phyloP scores from a whole-genome alignment of 345 rosid genomes.

The Eutrema heterophyllum region DNA sequence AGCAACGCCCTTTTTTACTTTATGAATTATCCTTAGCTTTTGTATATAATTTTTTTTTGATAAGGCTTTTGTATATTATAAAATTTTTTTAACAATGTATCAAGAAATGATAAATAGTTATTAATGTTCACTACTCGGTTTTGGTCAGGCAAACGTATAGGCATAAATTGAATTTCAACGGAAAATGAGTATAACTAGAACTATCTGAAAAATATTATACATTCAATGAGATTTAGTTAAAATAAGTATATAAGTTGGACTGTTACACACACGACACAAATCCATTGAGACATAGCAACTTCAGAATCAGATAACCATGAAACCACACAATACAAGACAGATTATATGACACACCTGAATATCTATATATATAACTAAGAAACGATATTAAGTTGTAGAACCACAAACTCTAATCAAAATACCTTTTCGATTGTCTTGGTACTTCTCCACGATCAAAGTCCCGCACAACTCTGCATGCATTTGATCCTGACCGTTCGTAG shows the following conservation, averaged over 20 bases:
- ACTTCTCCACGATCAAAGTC: slow-evolving; percentile 10
- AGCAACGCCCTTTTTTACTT: slow-evolving; percentile 22
- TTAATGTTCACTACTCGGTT: neutral
- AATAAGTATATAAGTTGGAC: neutral
- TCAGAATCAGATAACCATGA: slow-evolving; percentile 15
- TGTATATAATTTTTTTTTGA: neutral
- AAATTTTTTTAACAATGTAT: neutral
- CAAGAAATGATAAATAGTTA: neutral
- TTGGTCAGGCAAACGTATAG: neutral
- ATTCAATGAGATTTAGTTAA: neutral
- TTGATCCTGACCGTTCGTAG: slow-evolving; percentile 9
- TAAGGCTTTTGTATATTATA: neutral
- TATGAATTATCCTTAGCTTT: slow-evolving; percentile 11
- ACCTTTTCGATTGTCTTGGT: slow-evolving; percentile 5
- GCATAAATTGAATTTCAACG: neutral
- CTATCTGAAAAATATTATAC: neutral
- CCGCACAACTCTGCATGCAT: slow-evolving; percentile 14
- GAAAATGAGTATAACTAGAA: neutral
- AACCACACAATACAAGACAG: slow-evolving; percentile 15
- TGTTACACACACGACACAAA: slow-evolving; percentile 13
- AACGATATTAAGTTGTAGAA: neutral
- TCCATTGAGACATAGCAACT: slow-evolving; percentile 1
- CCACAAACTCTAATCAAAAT: slow-evolving; percentile 7
- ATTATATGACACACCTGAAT: slow-evolving; percentile 10
- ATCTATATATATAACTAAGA: neutral